These are phyloP conservation scores for Arctium lappa DNA, from an alignment of 129 eudicot genomes.

Conservation along the genomic window DNA sequence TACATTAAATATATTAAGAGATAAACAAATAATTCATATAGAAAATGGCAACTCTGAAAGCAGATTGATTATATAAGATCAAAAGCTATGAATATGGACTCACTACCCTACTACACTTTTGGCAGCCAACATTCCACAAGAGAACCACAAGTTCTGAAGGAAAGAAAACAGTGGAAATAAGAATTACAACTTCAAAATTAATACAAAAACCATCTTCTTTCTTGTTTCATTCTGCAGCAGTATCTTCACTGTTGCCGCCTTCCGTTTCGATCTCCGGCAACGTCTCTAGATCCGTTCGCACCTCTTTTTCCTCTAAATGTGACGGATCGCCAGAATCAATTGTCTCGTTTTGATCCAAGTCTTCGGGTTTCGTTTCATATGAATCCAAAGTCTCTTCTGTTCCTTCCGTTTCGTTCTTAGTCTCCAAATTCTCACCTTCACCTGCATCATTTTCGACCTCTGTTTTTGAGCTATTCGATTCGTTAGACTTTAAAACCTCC, in stretches of 20 bases:
- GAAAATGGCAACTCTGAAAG: neutral
- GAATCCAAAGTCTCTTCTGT: constrained; percentile 32
- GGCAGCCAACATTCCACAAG: constrained; percentile 7
- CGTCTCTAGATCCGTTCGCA: constrained; percentile 46
- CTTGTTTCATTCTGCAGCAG: constrained; percentile 49
- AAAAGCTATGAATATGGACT: constrained; percentile 10
- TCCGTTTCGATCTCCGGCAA: constrained; percentile 59
- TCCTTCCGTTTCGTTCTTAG: constrained; percentile 18
- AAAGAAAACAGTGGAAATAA: constrained; percentile 17
- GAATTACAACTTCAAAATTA: neutral
- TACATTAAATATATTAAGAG: neutral
- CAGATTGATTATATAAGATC: neutral
- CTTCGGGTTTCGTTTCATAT: constrained; percentile 13
- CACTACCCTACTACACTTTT: neutral
- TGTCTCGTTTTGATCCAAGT: constrained; percentile 29
- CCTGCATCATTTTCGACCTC: constrained; percentile 13
- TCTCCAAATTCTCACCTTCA: constrained; percentile 27
- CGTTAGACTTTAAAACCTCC: constrained; percentile 6
- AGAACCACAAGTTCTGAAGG: constrained; percentile 14
- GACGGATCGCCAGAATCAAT: constrained; percentile 42
- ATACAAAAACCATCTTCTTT: constrained; percentile 10
- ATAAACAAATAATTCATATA: neutral
- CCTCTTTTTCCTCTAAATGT: constrained; percentile 53
- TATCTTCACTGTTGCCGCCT: constrained; percentile 55
- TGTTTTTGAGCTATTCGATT: neutral